These are phyloP conservation scores for Talaromyces sp. DNA, from an alignment of 2,329 filamentous ascomycete genomes.

Conservation along the genomic window DNA sequence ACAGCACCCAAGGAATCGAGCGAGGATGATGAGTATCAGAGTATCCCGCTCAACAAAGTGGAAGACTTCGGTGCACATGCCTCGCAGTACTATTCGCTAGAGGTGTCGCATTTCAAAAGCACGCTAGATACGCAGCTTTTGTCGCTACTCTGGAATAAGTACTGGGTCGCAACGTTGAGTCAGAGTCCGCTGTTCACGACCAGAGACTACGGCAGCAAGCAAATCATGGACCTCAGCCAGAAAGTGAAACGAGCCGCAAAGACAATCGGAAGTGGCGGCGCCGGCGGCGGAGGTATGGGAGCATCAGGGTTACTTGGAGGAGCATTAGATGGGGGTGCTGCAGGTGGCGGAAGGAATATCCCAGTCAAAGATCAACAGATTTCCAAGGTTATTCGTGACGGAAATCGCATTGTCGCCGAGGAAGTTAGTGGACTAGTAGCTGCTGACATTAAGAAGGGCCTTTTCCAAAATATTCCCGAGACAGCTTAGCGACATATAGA, in stretches of 20 bases:
- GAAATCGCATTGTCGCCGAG: conserved; percentile 56
- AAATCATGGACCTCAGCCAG: conserved; percentile 80
- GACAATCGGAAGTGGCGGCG: conserved; percentile 27
- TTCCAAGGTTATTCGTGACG: conserved; percentile 54
- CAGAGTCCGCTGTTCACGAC: conserved; percentile 88
- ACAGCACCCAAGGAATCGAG: conserved; percentile 52
- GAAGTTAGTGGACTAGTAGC: conserved; percentile 48
- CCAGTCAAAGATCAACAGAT: conserved; percentile 43
- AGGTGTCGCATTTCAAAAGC: conserved; percentile 92
- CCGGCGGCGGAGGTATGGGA: conserved; percentile 17
- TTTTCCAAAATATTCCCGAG: conserved; percentile 46
- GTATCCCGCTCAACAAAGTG: conserved; percentile 84
- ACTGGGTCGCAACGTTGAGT: conserved; percentile 88
- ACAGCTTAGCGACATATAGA: conserved; percentile 12
- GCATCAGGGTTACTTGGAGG: conserved; percentile 17
- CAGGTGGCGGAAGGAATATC: not conserved
- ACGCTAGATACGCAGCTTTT: conserved; percentile 82
- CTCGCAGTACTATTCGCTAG: conserved; percentile 83
- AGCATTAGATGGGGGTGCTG: conserved; percentile 13
- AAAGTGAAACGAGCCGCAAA: conserved; percentile 69
- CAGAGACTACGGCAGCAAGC: conserved; percentile 86
- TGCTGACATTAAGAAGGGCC: conserved; percentile 50
- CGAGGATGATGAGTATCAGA: conserved; percentile 45
- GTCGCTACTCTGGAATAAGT: conserved; percentile 95
- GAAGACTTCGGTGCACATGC: conserved; percentile 94